A percentile compares a stretch with the other conserved stretches of the same genome.
phyloP scores from a whole-genome alignment of 2,329 filamentous ascomycete genomes.

The Alternaria gaisen region DNA sequence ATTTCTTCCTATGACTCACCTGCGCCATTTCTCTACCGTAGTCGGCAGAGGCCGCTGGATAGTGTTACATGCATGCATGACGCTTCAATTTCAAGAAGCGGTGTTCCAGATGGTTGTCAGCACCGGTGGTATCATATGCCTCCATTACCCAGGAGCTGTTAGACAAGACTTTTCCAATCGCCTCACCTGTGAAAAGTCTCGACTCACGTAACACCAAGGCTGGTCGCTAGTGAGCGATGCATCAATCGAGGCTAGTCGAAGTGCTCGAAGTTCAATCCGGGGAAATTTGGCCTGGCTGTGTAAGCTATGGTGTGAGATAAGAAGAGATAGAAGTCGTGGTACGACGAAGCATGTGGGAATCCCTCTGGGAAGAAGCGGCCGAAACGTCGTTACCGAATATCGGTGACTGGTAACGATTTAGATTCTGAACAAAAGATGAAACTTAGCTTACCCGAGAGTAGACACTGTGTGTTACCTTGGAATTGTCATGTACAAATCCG shows the following conservation, averaged over 20 bases:
- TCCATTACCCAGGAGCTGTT: background rate
- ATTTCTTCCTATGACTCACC: conserved; percentile 57
- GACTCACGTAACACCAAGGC: background rate
- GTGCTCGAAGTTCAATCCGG: background rate
- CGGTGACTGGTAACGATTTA: background rate
- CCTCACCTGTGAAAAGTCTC: background rate
- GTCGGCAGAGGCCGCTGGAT: conserved; percentile 86
- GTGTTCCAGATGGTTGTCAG: conserved; percentile 52
- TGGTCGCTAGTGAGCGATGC: background rate
- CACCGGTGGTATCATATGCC: too few relatives aligned
- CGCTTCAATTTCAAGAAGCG: conserved; percentile 82
- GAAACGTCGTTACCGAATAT: too few relatives aligned
- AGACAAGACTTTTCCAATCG: background rate
- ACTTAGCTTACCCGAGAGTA: background rate
- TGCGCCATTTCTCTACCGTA: conserved; percentile 98
- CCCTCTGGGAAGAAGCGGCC: background rate
- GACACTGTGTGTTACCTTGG: background rate
- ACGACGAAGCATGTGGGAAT: background rate
- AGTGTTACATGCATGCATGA: conserved; percentile 90
- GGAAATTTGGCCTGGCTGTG: background rate
- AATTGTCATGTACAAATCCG: background rate
- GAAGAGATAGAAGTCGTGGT: background rate
- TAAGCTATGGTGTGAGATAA: background rate
- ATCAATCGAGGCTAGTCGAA: background rate
- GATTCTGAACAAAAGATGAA: background rate